Base-by-base conservation (phyloP, 2,329 filamentous ascomycete genomes). In the Elsinoe batatas region DNA sequence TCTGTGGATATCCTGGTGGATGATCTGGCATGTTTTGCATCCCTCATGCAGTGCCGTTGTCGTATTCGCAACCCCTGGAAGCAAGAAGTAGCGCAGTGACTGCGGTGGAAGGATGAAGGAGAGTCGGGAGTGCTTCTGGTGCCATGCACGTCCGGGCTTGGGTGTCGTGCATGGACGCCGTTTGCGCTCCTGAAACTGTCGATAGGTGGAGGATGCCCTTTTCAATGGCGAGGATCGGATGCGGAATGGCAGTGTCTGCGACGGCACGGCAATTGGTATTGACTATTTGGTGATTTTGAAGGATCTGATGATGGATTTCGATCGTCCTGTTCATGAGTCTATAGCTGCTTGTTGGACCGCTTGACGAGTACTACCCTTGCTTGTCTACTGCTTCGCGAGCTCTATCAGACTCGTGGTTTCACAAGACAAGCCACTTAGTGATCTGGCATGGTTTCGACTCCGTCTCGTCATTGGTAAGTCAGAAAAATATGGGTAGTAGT, bases 1-100 rank as follows among this genome's bases (percentile, higher is more conserved):
- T 18, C 11, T 37, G 35, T 51, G 47, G 47, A 51, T 37, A 37
- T 38, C 11, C 33, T 8, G 33, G 37, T 38, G 32, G 36, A 15
- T 6, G 33, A 26, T 51, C 47, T 51, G 11, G 32, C 44, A 18
- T 51, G 47, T 37, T 51, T 38, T 51, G 32, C 22, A 40, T 47
- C 53, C 53, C 53, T 54, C 33, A 42, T 55, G 53, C 53, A 55
- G 13, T 11, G 38, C 53, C 53, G 53, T 55, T 55, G 53, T 46
- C 32, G 53, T 46, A 37, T 37, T 55, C 40, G 40, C 20, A 20
- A n/a, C 53, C 53, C 53, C 42, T 40, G 53, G 32, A 22, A 47
- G 38, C 32, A 26, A 44, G 17, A 54, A 22, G 40, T 11, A 32
- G 15, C 26, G 32, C 18, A 38, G 47, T 37, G 35, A 12, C 47